Conservation (phyloP, 768 basidiomycete species). For the Wakefieldia striispora region DNA sequence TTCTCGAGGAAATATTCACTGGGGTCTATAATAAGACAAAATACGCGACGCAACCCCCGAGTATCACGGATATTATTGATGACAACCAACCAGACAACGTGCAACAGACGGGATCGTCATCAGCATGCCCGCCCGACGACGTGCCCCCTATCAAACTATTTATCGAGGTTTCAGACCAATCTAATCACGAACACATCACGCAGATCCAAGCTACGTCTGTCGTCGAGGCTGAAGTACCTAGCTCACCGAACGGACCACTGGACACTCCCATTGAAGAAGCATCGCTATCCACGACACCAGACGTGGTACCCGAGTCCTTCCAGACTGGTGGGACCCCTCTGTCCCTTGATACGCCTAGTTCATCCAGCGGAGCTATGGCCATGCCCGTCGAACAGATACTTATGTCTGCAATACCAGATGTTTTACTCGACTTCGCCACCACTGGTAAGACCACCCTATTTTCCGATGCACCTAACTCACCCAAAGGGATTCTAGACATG, state of each 20-base stretch:
- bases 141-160: slow-evolving; percentile 3
- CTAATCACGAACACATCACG: neutral
- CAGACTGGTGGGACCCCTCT: neutral
- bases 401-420: too few relatives aligned
- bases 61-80: slow-evolving; percentile 1
- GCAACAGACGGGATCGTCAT: neutral
- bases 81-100: too few relatives aligned
- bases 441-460: too few relatives aligned
- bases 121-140: slow-evolving; percentile 4
- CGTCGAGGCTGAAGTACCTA: neutral
- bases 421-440: too few relatives aligned
- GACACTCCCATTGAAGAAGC: neutral
- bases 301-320: neutral
- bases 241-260: too few relatives aligned
- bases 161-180: slow-evolving; percentile 9
- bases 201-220: neutral
- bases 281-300: neutral
- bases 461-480: too few relatives aligned
- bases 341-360: neutral
- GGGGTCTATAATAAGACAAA: slow-evolving; percentile 33
- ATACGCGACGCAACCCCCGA: neutral
- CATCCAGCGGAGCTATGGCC: too few relatives aligned
- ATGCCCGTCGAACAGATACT: too few relatives aligned
- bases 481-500: slow-evolving; percentile 12
- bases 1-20: slow-evolving; percentile 36